A percentile compares a stretch with the other conserved stretches of the same genome.
phyloP scores from a whole-genome alignment of 164 flowering plant genomes.

The Kingdonia uniflora region DNA sequence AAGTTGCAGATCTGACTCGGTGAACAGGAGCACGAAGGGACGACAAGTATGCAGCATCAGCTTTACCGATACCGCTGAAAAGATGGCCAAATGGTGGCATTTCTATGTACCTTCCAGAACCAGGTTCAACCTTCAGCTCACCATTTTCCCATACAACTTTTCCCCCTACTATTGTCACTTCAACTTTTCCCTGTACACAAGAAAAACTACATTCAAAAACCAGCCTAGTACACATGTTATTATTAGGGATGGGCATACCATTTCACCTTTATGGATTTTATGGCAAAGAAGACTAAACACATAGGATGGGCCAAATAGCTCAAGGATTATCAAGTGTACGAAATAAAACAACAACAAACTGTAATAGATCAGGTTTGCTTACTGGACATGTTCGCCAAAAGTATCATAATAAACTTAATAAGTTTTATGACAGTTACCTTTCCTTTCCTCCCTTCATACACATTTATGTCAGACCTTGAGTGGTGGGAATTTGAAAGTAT shows the following conservation, averaged over 20 bases:
- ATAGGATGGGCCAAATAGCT: no score
- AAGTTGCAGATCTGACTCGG: constrained; percentile 20
- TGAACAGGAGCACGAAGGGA: constrained; percentile 75
- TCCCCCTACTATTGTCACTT: constrained; percentile 91
- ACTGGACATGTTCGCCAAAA: no score
- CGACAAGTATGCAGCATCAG: constrained; percentile 56
- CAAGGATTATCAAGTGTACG: no score
- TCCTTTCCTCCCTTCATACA: constrained; percentile 69
- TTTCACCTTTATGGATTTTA: no score
- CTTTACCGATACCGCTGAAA: constrained; percentile 57
- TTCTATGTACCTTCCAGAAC: constrained; percentile 70
- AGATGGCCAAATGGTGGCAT: constrained; percentile 74
- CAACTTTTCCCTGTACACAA: constrained; percentile 72
- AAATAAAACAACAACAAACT: no score
- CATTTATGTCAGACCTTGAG: constrained; percentile 78
- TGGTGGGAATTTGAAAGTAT: constrained; percentile 68
- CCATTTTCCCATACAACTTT: constrained; percentile 75
- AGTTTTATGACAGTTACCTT: constrained; percentile 45
- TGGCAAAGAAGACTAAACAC: no score
- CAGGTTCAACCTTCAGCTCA: constrained; percentile 59
- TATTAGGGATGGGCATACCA: not conserved
- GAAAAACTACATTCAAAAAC: not conserved
- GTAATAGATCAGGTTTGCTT: no score
- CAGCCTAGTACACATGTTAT: not conserved
- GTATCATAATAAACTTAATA: no score